A percentile compares a stretch with the other conserved stretches of the same genome.
Evolutionary conservation across 352 stramenopile species (phyloP).

Genomic region (Globisporangium acanthophoron): DNA sequence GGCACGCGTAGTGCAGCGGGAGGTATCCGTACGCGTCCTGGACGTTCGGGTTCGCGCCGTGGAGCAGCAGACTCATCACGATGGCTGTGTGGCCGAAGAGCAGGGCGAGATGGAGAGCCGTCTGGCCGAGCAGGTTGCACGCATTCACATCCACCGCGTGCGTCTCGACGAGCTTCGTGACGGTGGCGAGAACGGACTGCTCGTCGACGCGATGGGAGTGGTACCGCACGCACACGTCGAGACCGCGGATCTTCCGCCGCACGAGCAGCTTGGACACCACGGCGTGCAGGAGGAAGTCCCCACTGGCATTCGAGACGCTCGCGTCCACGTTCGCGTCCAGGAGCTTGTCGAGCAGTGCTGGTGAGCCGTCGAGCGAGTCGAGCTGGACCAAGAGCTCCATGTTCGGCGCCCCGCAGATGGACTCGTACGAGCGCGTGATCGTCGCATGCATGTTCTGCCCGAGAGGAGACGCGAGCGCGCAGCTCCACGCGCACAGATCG

Average conservation of each 20-base stretch:
- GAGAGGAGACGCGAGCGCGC: conserved; percentile 30
- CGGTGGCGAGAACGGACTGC: conserved; percentile 13
- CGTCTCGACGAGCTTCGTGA: conserved; percentile 26
- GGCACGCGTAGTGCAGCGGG: conserved; percentile 62
- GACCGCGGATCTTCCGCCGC: conserved; percentile 39
- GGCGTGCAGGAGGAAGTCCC: conserved; percentile 61
- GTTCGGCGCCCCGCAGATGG: conserved; percentile 12
- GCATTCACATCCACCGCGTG: conserved; percentile 41
- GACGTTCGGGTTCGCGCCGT: conserved; percentile 56
- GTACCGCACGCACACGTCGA: conserved; percentile 58
- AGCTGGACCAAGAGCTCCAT: conserved; percentile 22
- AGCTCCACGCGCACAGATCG: conserved; percentile 58
- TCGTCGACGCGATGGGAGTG: conserved; percentile 28
- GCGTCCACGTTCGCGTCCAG: conserved; percentile 38
- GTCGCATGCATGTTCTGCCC: conserved; percentile 8
- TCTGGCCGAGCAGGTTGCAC: conserved; percentile 60
- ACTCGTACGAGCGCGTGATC: conserved; percentile 15
- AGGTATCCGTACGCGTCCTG: conserved; percentile 46
- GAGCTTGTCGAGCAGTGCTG: conserved; percentile 27
- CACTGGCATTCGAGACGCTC: conserved; percentile 53
- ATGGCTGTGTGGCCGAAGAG: conserved; percentile 47
- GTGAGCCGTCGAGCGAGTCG: conserved; percentile 29
- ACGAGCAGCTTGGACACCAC: conserved; percentile 48
- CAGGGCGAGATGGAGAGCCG: conserved; percentile 58
- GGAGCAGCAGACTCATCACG: conserved; percentile 31